Conservation (phyloP, 768 basidiomycete genomes). For the Candolleomyces efflorescens region DNA sequence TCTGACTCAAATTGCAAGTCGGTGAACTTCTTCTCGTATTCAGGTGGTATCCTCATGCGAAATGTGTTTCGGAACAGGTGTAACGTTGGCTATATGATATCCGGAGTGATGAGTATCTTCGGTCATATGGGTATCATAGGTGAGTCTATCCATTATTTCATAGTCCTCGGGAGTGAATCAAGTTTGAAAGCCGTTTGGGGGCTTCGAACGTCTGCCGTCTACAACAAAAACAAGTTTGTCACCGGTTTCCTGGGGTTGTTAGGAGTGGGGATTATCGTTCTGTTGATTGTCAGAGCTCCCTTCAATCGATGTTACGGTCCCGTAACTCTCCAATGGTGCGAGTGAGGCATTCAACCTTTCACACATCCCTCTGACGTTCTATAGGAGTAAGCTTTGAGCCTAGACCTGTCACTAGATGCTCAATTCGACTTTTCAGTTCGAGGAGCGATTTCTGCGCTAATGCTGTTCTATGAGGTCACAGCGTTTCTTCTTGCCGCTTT, state of each 20-base stretch:
- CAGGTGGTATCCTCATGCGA: too few species aligned
- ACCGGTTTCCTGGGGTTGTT: background rate
- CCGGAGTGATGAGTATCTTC: slow-evolving; percentile 1
- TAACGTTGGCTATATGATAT: too few species aligned
- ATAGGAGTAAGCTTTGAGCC: background rate
- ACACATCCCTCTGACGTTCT: background rate
- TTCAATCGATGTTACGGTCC: slow-evolving; percentile 1
- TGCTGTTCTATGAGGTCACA: slow-evolving; percentile 2
- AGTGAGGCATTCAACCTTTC: background rate
- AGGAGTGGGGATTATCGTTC: background rate
- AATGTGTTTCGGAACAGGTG: too few species aligned
- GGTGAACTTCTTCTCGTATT: too few species aligned
- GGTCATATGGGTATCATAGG: slow-evolving; percentile 3
- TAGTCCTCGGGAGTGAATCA: background rate
- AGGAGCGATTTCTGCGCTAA: background rate
- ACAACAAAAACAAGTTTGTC: background rate
- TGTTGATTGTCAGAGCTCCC: background rate
- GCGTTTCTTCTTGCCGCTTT: slow-evolving; percentile 4
- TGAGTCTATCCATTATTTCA: background rate
- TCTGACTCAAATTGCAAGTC: too few species aligned
- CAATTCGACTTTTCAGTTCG: background rate
- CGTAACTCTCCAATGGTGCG: background rate
- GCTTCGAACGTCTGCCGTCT: slow-evolving; percentile 4
- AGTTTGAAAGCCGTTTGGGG: background rate
- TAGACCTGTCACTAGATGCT: background rate